Evolutionary conservation across 495 filamentous ascomycete species (phyloP), one percentile per base, ranked within the genome.

Genomic region (Trichoderma parareesei): DNA sequence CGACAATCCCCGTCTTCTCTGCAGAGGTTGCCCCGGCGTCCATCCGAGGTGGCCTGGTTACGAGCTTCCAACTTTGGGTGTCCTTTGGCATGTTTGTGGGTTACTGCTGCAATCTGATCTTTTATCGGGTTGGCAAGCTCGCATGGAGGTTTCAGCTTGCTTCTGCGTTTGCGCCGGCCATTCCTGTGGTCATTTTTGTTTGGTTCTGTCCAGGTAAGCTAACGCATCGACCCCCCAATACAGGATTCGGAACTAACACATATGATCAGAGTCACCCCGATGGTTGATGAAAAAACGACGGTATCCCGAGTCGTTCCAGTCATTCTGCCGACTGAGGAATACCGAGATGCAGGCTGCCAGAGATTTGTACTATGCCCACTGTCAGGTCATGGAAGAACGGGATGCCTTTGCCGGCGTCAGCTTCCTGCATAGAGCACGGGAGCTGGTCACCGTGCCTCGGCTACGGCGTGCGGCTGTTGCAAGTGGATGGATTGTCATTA

Each of bases 251-350:
- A 63, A 35, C 33, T 60, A 59, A 41, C 84, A 85, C 27, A 60
- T 63, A 37, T 38, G n/a, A 43, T 48, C 20, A 67, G 87, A 89
- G 69, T 88, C 85, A 2, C 86, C 88, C 33, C 81, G 85, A 49
- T 88, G 86, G 86, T 77, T 81, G 61, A 85, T 88, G 67, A 84
- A 84, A 66, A 83, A 85, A 63, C 76, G 76, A 20, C 59, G 76
- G 67, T 75, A 82, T 76, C 68, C 67, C 57, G 61, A 83, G 63
- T 85, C 87, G 3, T 88, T 80, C 67, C 53, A 74, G 11, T 83
- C 82, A 40, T 78, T 88, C 16, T 75, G 77, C 38, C 80, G 82
- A 18, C 80, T 89, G 5, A 84, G 86, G n/a, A 83, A 84, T 67
- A 81, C 79, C 0, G 71, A 74, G n/a, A 70, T 87, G 38, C 84